Conservation (phyloP, 2,329 filamentous ascomycete genomes). For the Madurella mycetomatis region DNA sequence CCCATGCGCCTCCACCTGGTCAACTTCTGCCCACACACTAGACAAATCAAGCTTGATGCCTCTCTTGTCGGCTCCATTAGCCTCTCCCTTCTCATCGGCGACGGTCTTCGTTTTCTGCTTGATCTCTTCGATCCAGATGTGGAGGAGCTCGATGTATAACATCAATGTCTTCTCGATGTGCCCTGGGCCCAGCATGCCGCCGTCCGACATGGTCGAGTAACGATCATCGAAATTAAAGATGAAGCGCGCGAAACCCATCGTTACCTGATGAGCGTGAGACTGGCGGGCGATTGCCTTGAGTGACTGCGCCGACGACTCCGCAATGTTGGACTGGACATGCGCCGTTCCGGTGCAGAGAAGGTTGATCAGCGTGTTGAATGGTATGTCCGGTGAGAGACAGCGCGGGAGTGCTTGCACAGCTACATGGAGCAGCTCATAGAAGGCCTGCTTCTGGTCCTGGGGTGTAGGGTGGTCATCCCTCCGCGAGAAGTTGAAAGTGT, state of each 20-base stretch:
- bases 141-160: conserved; percentile 86
- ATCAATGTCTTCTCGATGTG: conserved; percentile 93
- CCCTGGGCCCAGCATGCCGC: conserved; percentile 86
- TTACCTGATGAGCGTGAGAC: conserved; percentile 89
- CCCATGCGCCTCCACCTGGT: conserved; percentile 94
- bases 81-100: conserved; percentile 59
- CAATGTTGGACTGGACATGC: conserved; percentile 89
- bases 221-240: conserved; percentile 98
- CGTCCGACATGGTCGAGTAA: conserved; percentile 96
- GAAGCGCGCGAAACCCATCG: conserved; percentile 92
- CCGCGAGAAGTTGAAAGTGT: conserved; percentile 85
- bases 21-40: conserved; percentile 85
- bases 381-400: conserved; percentile 86
- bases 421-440: conserved; percentile 92
- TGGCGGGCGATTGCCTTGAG: conserved; percentile 93
- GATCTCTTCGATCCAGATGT: conserved; percentile 98
- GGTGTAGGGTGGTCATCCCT: conserved; percentile 71
- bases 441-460: conserved; percentile 83
- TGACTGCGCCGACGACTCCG: conserved; percentile 84
- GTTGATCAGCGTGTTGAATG: conserved; percentile 91
- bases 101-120: conserved; percentile 77
- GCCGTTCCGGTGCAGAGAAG: conserved; percentile 93
- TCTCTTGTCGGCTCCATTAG: conserved; percentile 60
- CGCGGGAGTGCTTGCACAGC: conserved; percentile 91
- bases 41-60: conserved; percentile 79